A percentile compares a stretch with the other conserved stretches of the same genome.
Conservation (phyloP, 2,329 filamentous ascomycete genomes). For the Cercospora citrullina region DNA sequence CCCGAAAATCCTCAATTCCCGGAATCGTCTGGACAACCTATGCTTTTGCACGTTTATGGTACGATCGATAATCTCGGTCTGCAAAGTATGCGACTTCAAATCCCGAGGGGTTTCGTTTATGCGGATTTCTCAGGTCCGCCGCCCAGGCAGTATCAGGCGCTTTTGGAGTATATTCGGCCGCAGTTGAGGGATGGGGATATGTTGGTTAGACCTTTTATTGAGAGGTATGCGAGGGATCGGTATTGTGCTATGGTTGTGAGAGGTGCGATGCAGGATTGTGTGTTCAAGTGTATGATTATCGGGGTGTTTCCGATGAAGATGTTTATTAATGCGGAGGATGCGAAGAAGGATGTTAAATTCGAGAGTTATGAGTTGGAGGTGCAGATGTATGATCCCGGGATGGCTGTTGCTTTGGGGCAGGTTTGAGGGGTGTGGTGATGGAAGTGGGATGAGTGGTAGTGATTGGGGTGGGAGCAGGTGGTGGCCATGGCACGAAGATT, state of each 20-base stretch:
- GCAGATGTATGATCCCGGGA: slow-evolving; percentile 14
- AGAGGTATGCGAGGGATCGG: slow-evolving; percentile 12
- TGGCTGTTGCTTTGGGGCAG: slow-evolving; percentile 9
- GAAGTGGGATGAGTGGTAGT: too few relatives aligned
- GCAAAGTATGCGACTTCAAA: slow-evolving; percentile 4
- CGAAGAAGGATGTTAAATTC: background rate
- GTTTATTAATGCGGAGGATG: background rate
- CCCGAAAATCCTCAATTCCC: slow-evolving; percentile 12
- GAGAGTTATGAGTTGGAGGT: slow-evolving; percentile 19
- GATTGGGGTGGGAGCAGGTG: background rate
- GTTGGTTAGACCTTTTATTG: slow-evolving; percentile 16
- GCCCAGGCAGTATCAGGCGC: background rate
- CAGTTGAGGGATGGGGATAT: slow-evolving; percentile 16
- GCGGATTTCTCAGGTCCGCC: slow-evolving; percentile 9
- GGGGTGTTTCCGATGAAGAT: slow-evolving; percentile 19
- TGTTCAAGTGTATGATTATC: slow-evolving; percentile 19
- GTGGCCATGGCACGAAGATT: too few relatives aligned
- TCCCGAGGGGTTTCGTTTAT: slow-evolving; percentile 4
- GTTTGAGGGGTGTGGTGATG: background rate
- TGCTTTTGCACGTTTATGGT: slow-evolving; percentile 15
- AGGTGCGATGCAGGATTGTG: slow-evolving; percentile 18
- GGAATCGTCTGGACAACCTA: background rate
- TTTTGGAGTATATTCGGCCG: slow-evolving; percentile 16
- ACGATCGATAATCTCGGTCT: slow-evolving; percentile 8
- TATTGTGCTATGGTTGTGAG: slow-evolving; percentile 15